Conservation (phyloP, 129 eudicot genomes). For the Flaveria robusta region DNA sequence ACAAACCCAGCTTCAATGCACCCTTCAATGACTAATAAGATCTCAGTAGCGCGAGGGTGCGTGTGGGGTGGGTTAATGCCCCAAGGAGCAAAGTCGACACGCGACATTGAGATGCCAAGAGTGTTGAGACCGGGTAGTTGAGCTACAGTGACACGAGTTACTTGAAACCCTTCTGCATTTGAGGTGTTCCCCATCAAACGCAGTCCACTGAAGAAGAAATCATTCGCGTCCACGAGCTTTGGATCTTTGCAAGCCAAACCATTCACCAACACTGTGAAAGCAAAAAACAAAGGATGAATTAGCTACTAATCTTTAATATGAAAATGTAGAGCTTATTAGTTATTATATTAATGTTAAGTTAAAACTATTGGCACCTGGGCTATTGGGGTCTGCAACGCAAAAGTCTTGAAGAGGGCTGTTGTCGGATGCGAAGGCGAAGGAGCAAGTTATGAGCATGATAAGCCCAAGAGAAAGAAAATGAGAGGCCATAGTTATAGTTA, state of each 20-base stretch:
- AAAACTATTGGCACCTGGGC: not conserved
- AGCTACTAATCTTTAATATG: not conserved
- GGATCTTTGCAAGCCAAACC: constrained; percentile 13
- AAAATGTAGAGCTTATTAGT: not conserved
- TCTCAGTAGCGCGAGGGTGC: constrained; percentile 40
- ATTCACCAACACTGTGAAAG: not conserved
- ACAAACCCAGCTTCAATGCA: not conserved
- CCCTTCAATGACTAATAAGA: constrained; percentile 23
- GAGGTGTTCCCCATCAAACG: constrained; percentile 15
- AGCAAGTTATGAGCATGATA: not conserved
- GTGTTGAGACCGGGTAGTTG: constrained; percentile 20
- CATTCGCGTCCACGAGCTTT: not conserved
- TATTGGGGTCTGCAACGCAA: constrained; percentile 6
- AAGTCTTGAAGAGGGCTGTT: constrained; percentile 21
- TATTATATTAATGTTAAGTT: no score
- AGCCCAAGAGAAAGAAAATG: not conserved
- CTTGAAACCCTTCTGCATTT: not conserved
- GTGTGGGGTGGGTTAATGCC: constrained; percentile 29
- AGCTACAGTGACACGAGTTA: not conserved
- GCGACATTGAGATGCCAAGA: constrained; percentile 1
- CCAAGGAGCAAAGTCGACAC: not conserved
- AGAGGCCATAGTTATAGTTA: constrained; percentile 2
- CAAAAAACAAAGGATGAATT: not conserved
- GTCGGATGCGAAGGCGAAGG: constrained; percentile 1
- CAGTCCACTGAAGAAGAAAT: constrained; percentile 3